A percentile compares a stretch with the other conserved stretches of the same genome.
Evolutionary conservation across 768 basidiomycete species (phyloP).

Genomic region (Xanthoconium purpureum): DNA sequence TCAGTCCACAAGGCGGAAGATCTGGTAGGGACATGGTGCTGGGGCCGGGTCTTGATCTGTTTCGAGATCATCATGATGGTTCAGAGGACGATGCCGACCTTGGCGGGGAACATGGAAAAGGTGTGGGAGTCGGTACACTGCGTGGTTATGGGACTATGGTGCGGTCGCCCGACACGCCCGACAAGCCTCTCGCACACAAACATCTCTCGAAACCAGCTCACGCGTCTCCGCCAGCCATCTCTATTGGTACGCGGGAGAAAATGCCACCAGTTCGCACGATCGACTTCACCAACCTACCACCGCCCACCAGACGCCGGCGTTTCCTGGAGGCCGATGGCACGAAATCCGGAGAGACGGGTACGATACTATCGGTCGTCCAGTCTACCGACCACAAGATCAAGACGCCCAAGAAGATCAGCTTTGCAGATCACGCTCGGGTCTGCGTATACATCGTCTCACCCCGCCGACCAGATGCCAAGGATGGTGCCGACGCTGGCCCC

Average conservation of each 20-base stretch:
- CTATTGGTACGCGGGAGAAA: not conserved
- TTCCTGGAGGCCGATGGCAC: not conserved
- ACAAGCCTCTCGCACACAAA: not conserved
- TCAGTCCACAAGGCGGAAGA: constrained; percentile 15
- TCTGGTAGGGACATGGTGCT: not conserved
- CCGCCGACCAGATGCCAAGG: not conserved
- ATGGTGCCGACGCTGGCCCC: not conserved
- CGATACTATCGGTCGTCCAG: constrained; percentile 7
- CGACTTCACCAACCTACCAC: constrained; percentile 27
- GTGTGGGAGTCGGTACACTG: not conserved
- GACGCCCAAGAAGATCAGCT: constrained; percentile 26
- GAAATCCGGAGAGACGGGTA: not conserved
- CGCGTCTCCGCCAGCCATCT: not conserved
- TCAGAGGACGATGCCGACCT: not conserved
- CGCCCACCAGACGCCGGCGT: constrained; percentile 10
- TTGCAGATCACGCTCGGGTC: constrained; percentile 23
- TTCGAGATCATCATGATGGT: not conserved
- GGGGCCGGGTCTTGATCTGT: not conserved
- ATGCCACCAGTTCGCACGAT: constrained; percentile 18
- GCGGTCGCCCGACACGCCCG: constrained; percentile 7
- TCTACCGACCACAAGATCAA: constrained; percentile 10
- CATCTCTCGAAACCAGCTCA: not conserved
- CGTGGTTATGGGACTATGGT: not conserved
- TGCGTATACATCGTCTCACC: constrained; percentile 18
- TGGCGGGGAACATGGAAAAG: not conserved